These are phyloP conservation scores for Lotus japonicus DNA, from an alignment of 306 rosid species.

Conservation along the genomic window DNA sequence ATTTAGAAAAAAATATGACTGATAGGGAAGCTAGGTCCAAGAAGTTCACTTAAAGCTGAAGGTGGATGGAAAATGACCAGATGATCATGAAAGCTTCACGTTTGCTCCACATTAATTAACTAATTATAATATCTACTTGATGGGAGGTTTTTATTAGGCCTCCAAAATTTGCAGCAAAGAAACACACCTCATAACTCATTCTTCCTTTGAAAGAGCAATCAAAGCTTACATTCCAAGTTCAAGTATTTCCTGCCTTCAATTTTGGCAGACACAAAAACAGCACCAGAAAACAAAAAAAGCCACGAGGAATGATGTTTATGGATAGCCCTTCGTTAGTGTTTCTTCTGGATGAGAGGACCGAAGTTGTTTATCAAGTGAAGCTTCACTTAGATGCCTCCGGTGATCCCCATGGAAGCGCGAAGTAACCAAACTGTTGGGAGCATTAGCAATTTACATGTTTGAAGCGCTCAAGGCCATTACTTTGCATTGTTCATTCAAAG, in stretches of 20 bases:
- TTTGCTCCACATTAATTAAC: too few relatives aligned
- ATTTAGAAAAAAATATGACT: too few relatives aligned
- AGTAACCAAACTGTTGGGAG: neutral
- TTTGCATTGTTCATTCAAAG: too few relatives aligned
- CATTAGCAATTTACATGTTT: neutral
- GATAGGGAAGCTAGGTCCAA: too few relatives aligned
- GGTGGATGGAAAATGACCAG: too few relatives aligned
- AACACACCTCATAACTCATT: neutral
- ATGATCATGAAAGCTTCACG: too few relatives aligned
- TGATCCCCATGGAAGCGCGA: constrained; percentile 5
- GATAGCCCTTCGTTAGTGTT: constrained; percentile 22
- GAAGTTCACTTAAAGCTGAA: too few relatives aligned
- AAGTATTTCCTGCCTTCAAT: constrained; percentile 16
- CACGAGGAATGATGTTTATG: constrained; percentile 4
- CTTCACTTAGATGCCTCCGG: constrained; percentile 8
- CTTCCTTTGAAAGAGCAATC: constrained; percentile 9
- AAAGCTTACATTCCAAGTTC: constrained; percentile 27
- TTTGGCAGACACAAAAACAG: constrained; percentile 1
- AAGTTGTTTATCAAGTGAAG: constrained; percentile 20
- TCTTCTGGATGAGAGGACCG: constrained; percentile 26
- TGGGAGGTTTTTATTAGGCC: too few relatives aligned
- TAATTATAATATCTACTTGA: too few relatives aligned
- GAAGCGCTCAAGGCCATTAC: too few relatives aligned
- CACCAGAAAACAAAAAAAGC: constrained; percentile 24
- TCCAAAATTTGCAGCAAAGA: too few relatives aligned